phyloP scores from a whole-genome alignment of 495 filamentous ascomycete genomes.

The Hyaloscypha finlandica region DNA sequence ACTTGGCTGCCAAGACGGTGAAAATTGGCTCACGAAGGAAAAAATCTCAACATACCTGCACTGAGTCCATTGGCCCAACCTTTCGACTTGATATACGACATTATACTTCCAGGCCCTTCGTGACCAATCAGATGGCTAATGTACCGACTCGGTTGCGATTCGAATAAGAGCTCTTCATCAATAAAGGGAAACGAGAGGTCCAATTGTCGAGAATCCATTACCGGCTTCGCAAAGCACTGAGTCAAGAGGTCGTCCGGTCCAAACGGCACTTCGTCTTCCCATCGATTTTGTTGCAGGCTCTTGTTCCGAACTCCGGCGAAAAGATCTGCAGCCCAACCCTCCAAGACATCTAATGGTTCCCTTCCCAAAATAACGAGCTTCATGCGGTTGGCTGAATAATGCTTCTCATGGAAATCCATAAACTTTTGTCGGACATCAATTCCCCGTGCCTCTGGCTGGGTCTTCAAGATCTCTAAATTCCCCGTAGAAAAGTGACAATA shows the following conservation, averaged over 20 bases:
- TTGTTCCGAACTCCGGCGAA: constrained; percentile 88
- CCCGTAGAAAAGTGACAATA: constrained; percentile 96
- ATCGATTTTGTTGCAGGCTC: constrained; percentile 75
- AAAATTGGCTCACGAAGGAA: constrained; percentile 42
- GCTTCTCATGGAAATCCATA: constrained; percentile 79
- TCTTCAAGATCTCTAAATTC: constrained; percentile 86
- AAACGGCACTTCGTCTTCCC: constrained; percentile 74
- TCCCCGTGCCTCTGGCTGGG: constrained; percentile 75
- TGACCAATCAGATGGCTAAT: constrained; percentile 94
- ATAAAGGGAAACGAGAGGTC: constrained; percentile 87
- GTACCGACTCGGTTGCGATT: constrained; percentile 85
- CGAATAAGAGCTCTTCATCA: constrained; percentile 82
- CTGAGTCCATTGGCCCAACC: constrained; percentile 91
- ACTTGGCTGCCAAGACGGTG: constrained; percentile 44
- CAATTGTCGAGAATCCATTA: constrained; percentile 87
- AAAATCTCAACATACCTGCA: constrained; percentile 65
- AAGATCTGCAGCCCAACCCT: constrained; percentile 84
- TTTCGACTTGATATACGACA: constrained; percentile 92
- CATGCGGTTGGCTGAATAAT: constrained; percentile 85
- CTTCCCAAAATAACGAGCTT: constrained; percentile 90
- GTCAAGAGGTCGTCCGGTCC: constrained; percentile 67
- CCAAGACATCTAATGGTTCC: constrained; percentile 85
- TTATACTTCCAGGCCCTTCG: constrained; percentile 94
- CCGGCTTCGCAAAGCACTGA: constrained; percentile 91
- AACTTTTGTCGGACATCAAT: constrained; percentile 91